phyloP scores from a whole-genome alignment of 139 green algal genomes.

The Diplosphaera chodatii region DNA sequence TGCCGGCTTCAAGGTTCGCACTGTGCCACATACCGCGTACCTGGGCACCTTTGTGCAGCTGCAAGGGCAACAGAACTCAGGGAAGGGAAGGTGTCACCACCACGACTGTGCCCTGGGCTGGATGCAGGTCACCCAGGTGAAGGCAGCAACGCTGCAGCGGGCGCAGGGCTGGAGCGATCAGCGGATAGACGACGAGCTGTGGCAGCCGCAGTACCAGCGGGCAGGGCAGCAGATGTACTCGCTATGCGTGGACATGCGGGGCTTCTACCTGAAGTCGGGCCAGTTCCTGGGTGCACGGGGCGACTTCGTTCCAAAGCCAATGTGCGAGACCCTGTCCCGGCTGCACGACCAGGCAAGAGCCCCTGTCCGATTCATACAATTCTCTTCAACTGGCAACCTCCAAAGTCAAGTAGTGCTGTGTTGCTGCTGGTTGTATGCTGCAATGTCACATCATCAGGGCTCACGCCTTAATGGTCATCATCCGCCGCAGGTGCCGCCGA shows the following conservation, averaged over 20 bases:
- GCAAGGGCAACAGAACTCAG: too few relatives aligned
- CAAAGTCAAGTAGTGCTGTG: background rate
- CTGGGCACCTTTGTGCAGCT: too few relatives aligned
- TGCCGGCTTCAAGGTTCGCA: constrained; percentile 58
- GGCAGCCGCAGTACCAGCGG: constrained; percentile 62
- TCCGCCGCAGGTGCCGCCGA: constrained; percentile 63
- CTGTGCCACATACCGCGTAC: too few relatives aligned
- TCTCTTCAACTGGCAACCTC: too few relatives aligned
- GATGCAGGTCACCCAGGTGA: constrained; percentile 40
- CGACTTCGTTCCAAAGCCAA: constrained; percentile 81
- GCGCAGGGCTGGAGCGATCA: constrained; percentile 23
- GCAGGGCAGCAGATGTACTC: constrained; percentile 74
- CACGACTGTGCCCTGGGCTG: too few relatives aligned
- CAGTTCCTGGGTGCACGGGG: constrained; percentile 81
- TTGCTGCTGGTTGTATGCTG: background rate
- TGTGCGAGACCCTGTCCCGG: constrained; percentile 69
- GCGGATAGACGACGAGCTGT: constrained; percentile 49
- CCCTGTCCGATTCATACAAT: too few relatives aligned
- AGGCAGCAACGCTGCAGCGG: constrained; percentile 18
- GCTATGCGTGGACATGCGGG: constrained; percentile 71
- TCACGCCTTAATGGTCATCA: background rate
- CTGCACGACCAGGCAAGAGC: constrained; percentile 70
- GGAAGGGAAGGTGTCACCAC: too few relatives aligned
- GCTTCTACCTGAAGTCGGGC: constrained; percentile 87
- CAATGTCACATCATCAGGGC: too few relatives aligned